A percentile compares a stretch with the other conserved stretches of the same genome.
These are phyloP conservation scores for Colletotrichum navitas DNA, from an alignment of 2,329 filamentous ascomycete species.

Conservation along the genomic window DNA sequence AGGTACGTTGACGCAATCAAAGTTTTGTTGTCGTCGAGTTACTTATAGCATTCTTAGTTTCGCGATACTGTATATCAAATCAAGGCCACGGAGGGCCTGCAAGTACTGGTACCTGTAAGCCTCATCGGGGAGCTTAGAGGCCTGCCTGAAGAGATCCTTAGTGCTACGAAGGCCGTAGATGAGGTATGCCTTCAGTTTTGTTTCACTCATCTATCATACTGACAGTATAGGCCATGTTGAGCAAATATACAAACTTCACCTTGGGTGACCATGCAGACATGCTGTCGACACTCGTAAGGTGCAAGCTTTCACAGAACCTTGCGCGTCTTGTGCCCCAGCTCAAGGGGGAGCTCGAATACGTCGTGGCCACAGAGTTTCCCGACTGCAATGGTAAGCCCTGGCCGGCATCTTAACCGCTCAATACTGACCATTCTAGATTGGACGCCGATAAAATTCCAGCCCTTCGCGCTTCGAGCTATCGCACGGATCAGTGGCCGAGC, in stretches of 20 bases:
- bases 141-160: constrained; percentile 62
- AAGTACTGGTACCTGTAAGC: constrained; percentile 61
- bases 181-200: constrained; percentile 52
- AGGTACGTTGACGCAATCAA: constrained; percentile 50
- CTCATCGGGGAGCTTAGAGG: constrained; percentile 61
- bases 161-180: constrained; percentile 61
- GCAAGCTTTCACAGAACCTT: constrained; percentile 62
- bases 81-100: constrained; percentile 63
- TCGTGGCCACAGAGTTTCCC: constrained; percentile 61
- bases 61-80: constrained; percentile 64
- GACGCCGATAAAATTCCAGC: constrained; percentile 66
- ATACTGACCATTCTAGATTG: constrained; percentile 58
- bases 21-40: too few species aligned
- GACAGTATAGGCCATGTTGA: constrained; percentile 59
- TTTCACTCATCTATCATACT: neutral
- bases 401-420: neutral
- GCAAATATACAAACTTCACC: constrained; percentile 64
- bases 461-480: constrained; percentile 64
- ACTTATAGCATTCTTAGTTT: constrained; percentile 52
- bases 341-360: constrained; percentile 61
- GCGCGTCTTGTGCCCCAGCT: constrained; percentile 60
- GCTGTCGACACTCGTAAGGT: constrained; percentile 59
- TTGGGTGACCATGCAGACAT: constrained; percentile 61
- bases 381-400: constrained; percentile 55
- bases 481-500: constrained; percentile 66